Evolutionary conservation across 2,329 filamentous ascomycete genomes (phyloP), one percentile per base, ranked within the genome.

Genomic region (Phyllosticta capitalensis): DNA sequence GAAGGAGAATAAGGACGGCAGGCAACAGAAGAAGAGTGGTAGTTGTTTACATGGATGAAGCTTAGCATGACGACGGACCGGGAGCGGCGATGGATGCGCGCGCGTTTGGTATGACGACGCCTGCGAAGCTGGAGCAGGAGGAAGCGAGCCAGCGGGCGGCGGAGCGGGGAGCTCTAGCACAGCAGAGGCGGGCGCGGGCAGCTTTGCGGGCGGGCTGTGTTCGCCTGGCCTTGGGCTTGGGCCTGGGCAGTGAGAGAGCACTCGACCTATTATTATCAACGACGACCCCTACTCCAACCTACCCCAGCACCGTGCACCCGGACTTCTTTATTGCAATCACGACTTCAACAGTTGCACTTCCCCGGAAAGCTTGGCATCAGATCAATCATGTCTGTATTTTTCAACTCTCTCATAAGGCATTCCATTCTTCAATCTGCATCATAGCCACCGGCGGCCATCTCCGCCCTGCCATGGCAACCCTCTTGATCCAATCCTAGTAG

Each of bases 401-500:
- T 7, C 2, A 7, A 6, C 14, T 45, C 38, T n/a, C 9, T 38
- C 30, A 38, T 38, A 9, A 45, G 38, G 14, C 38, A 45, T 45
- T 45, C 20, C 12, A 22, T 22, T 21, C 22, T 14, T 22, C 50
- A 52, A 52, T 52, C 50, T 52, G 19, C 9, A 52, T 55, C 57
- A 45, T 52, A 28, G 53, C 45, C 52, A 52, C 50, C 19, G 24
- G 50, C 19, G 14, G n/a, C 50, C 45, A 53, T 26, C 26, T 52
- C 52, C 48, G n/a, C n/a, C 20, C 30, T 20, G 9, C 22, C 20
- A 33, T 33, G 24, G 53, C 52, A 58, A 20, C 7, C 54, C 65
- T 38, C 33, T 17, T 17, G 5, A 17, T 71, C 81, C 24, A 26
- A 26, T 26, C 24, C 24, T 26, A 97, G 71, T 97, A 97, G 74